Evolutionary conservation across 2,329 filamentous ascomycete genomes (phyloP).

Genomic region (Colletotrichum somersetense): DNA sequence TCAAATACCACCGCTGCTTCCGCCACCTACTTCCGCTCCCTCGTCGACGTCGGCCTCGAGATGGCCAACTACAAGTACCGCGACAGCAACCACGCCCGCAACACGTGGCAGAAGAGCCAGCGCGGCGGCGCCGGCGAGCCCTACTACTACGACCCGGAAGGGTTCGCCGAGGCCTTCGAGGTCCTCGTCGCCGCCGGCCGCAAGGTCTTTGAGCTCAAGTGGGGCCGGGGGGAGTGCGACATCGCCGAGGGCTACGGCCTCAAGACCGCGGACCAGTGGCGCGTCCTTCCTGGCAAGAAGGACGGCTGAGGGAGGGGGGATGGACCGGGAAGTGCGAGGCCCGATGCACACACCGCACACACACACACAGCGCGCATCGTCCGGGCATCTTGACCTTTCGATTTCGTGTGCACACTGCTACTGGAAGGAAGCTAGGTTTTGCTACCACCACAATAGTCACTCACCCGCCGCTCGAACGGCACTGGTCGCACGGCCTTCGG

Average conservation of each 20-base stretch:
- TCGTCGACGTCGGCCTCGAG: conserved; percentile 45
- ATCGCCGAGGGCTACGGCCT: conserved; percentile 53
- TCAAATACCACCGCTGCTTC: neutral
- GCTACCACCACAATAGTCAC: neutral
- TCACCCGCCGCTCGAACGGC: too few relatives aligned
- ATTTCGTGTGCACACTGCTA: neutral
- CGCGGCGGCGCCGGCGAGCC: conserved; percentile 65
- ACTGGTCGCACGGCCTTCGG: too few relatives aligned
- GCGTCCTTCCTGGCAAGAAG: conserved; percentile 54
- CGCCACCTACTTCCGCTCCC: conserved; percentile 39
- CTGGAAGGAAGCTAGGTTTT: too few relatives aligned
- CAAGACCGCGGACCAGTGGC: conserved; percentile 60
- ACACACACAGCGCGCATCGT: neutral
- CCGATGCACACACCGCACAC: too few relatives aligned
- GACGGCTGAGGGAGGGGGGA: neutral
- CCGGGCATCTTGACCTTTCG: neutral
- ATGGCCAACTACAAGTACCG: conserved; percentile 60
- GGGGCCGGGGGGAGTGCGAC: conserved; percentile 61
- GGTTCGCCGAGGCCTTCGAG: conserved; percentile 58
- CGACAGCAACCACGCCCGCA: conserved; percentile 54
- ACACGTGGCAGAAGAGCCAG: conserved; percentile 67
- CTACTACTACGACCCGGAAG: conserved; percentile 63
- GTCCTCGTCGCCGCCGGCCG: conserved; percentile 60
- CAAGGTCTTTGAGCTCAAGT: conserved; percentile 58
- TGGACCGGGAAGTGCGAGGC: neutral